Base-by-base conservation (phyloP, 805 yeast species). In the Candida sonorensis region DNA sequence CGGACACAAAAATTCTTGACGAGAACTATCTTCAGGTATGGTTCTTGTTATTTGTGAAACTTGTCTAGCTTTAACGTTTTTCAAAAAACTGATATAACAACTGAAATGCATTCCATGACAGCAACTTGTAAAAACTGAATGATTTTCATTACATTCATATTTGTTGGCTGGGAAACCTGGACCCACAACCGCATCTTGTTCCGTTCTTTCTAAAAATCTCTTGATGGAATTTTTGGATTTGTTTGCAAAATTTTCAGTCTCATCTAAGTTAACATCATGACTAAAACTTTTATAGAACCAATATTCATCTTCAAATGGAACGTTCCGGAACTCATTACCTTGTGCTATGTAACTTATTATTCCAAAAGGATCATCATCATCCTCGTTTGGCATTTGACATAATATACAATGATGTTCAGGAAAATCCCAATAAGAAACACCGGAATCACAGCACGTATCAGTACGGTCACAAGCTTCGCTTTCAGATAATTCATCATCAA, bases 91-190 rank as follows among this genome's bases (percentile, higher is more conserved):
- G 33, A 73, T 56, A 47, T 79, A 81, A 51, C 98, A 90, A 12
- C 72, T 66, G 39, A 72, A 75, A 55, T 90, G 98, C 78, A 90
- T 81, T 2, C 95, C 94, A 57, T 90, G 98, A 1, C 96, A 94
- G 62, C 98, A 90, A 31, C 94, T 80, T 38, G 76, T 71, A 3
- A 80, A 64, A 1, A 81, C 68, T 7, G 70, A 53, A 35, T 66
- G 64, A 29, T 61, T 60, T 25, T 71, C 65, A 25, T 59, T 57
- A 29, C 58, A 35, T 41, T 57, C 36, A 14, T 54, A 54, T 13
- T 51, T 55, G 7, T 44, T 48, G 4, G 48, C 31, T 2, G 77
- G 74, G 44, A 81, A 85, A 1, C 90, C 88, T 0, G 87, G 90
- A 0, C 94, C 94, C 40, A 79, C 55, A 0, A 72, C 72, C 24